Percentiles rank a stretch among this genome's conserved stretches.
phyloP scores from a whole-genome alignment of 2,329 filamentous ascomycete genomes.

The Penicillium sp. region DNA sequence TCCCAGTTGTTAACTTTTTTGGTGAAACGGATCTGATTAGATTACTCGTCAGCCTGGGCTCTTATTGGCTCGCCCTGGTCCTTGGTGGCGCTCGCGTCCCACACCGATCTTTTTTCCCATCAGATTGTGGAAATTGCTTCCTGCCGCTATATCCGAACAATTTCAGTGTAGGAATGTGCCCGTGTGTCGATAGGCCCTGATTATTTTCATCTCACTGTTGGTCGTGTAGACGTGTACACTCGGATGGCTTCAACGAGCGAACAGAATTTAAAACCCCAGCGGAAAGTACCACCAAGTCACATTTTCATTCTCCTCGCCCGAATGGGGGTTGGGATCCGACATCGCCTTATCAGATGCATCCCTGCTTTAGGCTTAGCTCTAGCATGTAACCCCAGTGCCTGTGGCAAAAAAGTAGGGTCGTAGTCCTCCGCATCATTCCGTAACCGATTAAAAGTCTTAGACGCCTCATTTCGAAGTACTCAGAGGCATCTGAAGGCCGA shows the following conservation, averaged over 20 bases:
- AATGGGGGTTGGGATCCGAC: not conserved
- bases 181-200: not conserved
- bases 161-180: not conserved
- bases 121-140: not conserved
- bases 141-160: not conserved
- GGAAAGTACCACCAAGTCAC: not conserved
- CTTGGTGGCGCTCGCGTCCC: not conserved
- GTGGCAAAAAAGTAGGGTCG: not conserved
- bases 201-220: not conserved
- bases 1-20: not conserved
- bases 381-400: not conserved
- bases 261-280: not conserved
- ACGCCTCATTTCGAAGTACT: too few species aligned
- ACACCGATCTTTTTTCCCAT: not conserved
- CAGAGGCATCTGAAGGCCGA: too few species aligned
- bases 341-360: not conserved
- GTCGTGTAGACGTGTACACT: too few species aligned
- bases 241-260: not conserved
- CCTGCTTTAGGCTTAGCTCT: not conserved
- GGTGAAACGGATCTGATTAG: constrained; percentile 1
- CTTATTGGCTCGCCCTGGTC: not conserved
- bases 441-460: too few species aligned
- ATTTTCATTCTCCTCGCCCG: not conserved
- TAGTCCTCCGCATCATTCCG: too few species aligned
- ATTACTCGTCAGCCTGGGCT: not conserved